Evolutionary conservation across 2,329 filamentous ascomycete genomes (phyloP).

Genomic region (Penicillium sp.): DNA sequence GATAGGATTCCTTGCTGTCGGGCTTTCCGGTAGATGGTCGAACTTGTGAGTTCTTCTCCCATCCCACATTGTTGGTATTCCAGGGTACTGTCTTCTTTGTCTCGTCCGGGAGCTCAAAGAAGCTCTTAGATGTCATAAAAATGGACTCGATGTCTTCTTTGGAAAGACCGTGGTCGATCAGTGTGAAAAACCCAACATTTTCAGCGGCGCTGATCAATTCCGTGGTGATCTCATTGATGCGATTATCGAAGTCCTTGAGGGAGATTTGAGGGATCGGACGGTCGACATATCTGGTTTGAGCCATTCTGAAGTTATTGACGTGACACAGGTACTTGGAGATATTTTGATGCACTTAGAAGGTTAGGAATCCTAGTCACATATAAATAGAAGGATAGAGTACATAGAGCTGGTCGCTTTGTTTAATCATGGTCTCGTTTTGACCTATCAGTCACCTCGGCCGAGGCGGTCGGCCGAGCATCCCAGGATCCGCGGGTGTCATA

Average conservation of each 20-base stretch:
- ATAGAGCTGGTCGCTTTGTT: neutral
- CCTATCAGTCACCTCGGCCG: neutral
- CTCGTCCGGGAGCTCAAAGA: constrained; percentile 55
- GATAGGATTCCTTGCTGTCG: constrained; percentile 63
- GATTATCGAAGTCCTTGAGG: constrained; percentile 52
- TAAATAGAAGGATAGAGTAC: neutral
- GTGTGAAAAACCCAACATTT: constrained; percentile 61
- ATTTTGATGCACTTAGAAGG: neutral
- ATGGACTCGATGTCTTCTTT: constrained; percentile 51
- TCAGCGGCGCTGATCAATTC: constrained; percentile 57
- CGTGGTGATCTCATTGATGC: constrained; percentile 55
- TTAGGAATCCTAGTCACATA: neutral
- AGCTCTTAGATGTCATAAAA: constrained; percentile 52
- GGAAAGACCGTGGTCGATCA: constrained; percentile 58
- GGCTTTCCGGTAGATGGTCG: constrained; percentile 59
- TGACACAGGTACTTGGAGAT: neutral
- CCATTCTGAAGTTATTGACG: constrained; percentile 5
- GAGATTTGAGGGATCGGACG: constrained; percentile 55
- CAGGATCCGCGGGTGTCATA: too few relatives aligned
- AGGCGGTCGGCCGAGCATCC: neutral
- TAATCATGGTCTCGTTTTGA: neutral
- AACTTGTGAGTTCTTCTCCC: constrained; percentile 61
- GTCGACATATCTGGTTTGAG: constrained; percentile 41
- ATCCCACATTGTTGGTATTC: constrained; percentile 58
- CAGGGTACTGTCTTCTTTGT: constrained; percentile 58